Evolutionary conservation across 2,329 filamentous ascomycete species (phyloP).

Genomic region (Exutisphaerella laricina): DNA sequence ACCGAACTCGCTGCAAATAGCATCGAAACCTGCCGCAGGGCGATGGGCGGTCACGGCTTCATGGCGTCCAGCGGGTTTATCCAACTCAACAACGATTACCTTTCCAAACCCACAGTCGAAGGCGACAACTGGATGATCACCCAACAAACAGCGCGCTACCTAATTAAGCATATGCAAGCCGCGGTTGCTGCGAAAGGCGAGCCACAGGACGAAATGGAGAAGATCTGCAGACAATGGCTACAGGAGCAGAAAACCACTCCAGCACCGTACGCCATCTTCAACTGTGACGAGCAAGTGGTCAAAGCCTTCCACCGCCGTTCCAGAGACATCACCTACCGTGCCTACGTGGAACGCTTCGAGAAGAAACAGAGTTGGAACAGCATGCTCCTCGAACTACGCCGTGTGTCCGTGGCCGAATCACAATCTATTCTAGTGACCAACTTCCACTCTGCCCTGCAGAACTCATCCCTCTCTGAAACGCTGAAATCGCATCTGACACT

Average conservation of each 20-base stretch:
- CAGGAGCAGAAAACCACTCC: conserved; percentile 28
- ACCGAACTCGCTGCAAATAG: conserved; percentile 50
- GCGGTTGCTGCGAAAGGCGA: conserved; percentile 35
- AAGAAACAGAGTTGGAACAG: conserved; percentile 46
- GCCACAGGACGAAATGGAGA: conserved; percentile 38
- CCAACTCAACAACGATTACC: conserved; percentile 47
- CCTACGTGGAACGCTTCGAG: conserved; percentile 41
- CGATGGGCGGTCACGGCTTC: conserved; percentile 52
- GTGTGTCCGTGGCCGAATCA: conserved; percentile 43
- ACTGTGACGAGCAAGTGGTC: conserved; percentile 38
- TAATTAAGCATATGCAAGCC: conserved; percentile 49
- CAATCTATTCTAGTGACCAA: conserved; percentile 46
- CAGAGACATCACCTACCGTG: conserved; percentile 39
- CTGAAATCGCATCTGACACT: conserved; percentile 35
- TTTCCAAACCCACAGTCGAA: conserved; percentile 51
- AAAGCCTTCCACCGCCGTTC: conserved; percentile 43
- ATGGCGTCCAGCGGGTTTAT: conserved; percentile 49
- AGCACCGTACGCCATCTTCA: conserved; percentile 29
- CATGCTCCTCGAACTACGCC: conserved; percentile 40
- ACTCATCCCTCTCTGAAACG: conserved; percentile 24
- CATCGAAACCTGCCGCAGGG: conserved; percentile 50
- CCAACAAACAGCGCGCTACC: conserved; percentile 46
- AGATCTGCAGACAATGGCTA: conserved; percentile 40
- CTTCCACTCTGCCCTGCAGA: conserved; percentile 40
- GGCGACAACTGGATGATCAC: conserved; percentile 56